phyloP scores from a whole-genome alignment of 345 rosid species.

The Arabidopsis thaliana region DNA sequence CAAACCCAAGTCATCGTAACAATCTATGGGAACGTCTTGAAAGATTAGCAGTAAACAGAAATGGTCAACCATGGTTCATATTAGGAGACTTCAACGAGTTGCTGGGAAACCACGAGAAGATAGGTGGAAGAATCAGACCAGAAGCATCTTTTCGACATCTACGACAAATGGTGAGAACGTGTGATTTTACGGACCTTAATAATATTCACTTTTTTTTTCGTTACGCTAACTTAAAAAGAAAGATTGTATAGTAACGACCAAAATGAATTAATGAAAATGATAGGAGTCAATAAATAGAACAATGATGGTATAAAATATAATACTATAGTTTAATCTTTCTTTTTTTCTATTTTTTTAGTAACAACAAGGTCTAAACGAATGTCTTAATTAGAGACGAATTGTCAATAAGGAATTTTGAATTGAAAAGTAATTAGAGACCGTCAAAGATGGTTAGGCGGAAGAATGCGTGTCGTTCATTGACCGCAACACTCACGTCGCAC shows the following conservation, averaged over 20 bases:
- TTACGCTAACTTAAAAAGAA: background rate
- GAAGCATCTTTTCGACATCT: no score
- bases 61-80: no score
- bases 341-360: background rate
- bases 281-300: background rate
- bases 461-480: constrained; percentile 28
- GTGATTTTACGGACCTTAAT: no score
- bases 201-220: background rate
- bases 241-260: background rate
- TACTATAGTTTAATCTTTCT: background rate
- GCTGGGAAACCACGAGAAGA: no score
- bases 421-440: background rate
- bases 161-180: no score
- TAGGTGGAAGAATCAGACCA: no score
- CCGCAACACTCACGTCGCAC: constrained; percentile 15
- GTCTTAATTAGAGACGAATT: background rate
- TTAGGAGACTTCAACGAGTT: no score
- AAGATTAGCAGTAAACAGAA: no score
- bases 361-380: background rate
- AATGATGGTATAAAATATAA: background rate
- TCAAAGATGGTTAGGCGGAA: constrained; percentile 27
- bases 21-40: background rate
- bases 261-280: background rate
- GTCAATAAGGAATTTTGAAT: background rate
- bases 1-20: background rate